A percentile compares a stretch with the other conserved stretches of the same genome.
Conservation (phyloP, 768 basidiomycete genomes). For the Hypholoma sublateritium region DNA sequence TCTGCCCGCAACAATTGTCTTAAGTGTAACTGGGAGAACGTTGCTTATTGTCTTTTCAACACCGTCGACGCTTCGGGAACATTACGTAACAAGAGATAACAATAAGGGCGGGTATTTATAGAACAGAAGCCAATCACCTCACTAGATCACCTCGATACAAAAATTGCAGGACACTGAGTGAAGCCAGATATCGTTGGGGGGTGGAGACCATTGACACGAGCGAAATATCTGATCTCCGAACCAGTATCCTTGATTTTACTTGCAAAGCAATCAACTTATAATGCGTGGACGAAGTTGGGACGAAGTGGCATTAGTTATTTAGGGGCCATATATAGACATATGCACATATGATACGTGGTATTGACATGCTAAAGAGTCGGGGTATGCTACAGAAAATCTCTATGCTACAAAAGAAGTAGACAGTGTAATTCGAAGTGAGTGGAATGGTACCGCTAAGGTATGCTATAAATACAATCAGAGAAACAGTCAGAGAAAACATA, state of each 20-base stretch:
- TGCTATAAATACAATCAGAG: constrained; percentile 3
- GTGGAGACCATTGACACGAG: no score
- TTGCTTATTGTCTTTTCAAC: constrained; percentile 31
- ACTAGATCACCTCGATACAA: no score
- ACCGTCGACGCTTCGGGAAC: not conserved
- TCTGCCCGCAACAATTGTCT: constrained; percentile 14
- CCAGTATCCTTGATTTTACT: no score
- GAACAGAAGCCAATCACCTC: not conserved
- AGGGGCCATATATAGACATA: constrained; percentile 2
- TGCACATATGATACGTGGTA: not conserved
- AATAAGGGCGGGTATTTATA: constrained; percentile 23
- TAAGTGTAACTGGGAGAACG: constrained; percentile 17
- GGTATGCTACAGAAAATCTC: constrained; percentile 15
- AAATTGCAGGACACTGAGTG: no score
- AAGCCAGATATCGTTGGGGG: no score
- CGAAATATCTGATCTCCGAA: no score
- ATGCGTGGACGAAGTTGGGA: no score
- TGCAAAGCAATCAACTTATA: no score
- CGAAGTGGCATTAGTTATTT: no score
- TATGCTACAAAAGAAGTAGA: constrained; percentile 17
- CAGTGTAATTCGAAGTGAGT: not conserved
- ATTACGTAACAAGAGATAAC: constrained; percentile 25
- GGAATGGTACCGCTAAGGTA: not conserved
- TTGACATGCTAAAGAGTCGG: not conserved
- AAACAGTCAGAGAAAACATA: not conserved